phyloP scores from a whole-genome alignment of 2,329 filamentous ascomycete species.

The Penicillium sp. region DNA sequence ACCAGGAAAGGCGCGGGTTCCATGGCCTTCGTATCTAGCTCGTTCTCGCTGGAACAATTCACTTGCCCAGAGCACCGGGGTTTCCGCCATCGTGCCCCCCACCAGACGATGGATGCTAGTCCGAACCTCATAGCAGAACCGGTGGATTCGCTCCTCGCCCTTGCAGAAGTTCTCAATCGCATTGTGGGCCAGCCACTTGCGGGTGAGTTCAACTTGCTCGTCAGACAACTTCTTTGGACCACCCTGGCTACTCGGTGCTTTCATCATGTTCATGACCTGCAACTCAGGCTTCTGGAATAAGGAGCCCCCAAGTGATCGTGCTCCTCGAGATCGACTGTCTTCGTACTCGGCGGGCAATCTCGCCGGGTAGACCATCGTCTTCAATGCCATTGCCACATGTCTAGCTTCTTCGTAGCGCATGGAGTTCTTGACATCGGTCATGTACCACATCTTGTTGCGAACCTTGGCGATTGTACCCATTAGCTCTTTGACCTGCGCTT shows the following conservation, averaged over 20 bases:
- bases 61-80: conserved; percentile 88
- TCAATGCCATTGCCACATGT: conserved; percentile 81
- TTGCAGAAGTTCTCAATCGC: conserved; percentile 90
- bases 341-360: conserved; percentile 25
- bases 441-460: conserved; percentile 98
- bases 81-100: conserved; percentile 77
- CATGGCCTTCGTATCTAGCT: conserved; percentile 41
- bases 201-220: conserved; percentile 83
- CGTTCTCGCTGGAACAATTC: conserved; percentile 77
- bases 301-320: conserved; percentile 51
- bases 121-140: conserved; percentile 87
- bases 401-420: conserved; percentile 82
- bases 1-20: conserved; percentile 35
- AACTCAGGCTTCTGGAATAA: conserved; percentile 78
- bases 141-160: conserved; percentile 91
- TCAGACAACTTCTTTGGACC: conserved; percentile 96
- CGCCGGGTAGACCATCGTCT: conserved; percentile 72
- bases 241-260: conserved; percentile 76
- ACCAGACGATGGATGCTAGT: conserved; percentile 82
- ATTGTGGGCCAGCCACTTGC: conserved; percentile 75
- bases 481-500: conserved; percentile 70
- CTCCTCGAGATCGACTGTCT: conserved; percentile 38
- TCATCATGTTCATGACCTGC: conserved; percentile 82
- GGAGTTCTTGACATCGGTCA: conserved; percentile 88
- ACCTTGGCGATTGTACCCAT: conserved; percentile 71